Base-by-base conservation (phyloP, 805 yeast species). In the Cyberlindnera japonica region DNA sequence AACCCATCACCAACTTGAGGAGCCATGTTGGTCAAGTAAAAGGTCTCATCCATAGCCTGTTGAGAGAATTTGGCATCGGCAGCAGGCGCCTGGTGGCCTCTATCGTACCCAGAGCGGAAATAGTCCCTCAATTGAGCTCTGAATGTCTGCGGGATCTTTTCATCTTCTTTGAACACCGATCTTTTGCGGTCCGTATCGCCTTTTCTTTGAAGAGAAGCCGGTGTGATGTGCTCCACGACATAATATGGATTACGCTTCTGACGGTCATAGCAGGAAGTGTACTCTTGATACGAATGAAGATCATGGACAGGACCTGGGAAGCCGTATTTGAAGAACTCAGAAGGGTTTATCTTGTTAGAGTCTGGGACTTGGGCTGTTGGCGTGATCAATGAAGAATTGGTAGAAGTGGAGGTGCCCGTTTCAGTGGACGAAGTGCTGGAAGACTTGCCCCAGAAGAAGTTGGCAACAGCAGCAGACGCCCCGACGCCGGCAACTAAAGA, bases 1-100 rank as follows among this genome's bases (percentile, higher is more conserved):
- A 93, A 93, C 0, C 99, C 99, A 5, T 83, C 95, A 4, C 99
- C 99, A 4, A 93, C 96, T 62, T 93, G 99, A 1, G 99, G 99
- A 7, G 95, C 77, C 73, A 93, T 91, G 63, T 93, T 93, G 6
- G 95, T 82, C 53, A 93, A 67, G 48, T 69, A 77, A 57, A 93
- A 93, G 0, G 99, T 93, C 61, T 91, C 95, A 63, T 93, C 83
- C 98, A 93, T 91, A 15, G 97, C 97, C 15, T 60, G 52, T 63
- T 93, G 99, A 23, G 79, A 78, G 65, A 79, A 93, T 59, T 87
- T 89, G 19, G 98, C 97, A 61, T 93, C 85, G 0, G 98, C 98
- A 5, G 99, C 99, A 3, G 99, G 97, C 0, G 96, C 97, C 54
- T 86, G 88, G 63, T 93, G 99, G 6, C 99, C 99, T 49, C 98